phyloP scores from a whole-genome alignment of 352 stramenopile genomes.

The Aphanomyces stellatus region DNA sequence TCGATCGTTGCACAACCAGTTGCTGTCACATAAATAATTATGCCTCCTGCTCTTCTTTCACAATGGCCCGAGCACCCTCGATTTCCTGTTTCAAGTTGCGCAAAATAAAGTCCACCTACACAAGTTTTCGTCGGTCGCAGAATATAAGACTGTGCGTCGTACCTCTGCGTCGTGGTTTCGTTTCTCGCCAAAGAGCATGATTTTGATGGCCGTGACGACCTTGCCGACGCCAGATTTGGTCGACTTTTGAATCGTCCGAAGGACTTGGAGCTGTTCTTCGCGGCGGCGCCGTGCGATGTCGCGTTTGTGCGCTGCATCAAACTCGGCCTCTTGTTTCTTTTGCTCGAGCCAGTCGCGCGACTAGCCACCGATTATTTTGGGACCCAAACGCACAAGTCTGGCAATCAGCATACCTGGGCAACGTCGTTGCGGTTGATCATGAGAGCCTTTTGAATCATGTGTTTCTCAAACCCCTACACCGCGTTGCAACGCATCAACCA shows the following conservation, averaged over 20 bases:
- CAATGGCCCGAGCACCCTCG: slow-evolving; percentile 5
- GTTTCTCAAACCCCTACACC: slow-evolving; percentile 15
- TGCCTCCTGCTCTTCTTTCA: not conserved
- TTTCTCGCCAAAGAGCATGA: slow-evolving; percentile 8
- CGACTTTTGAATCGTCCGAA: not conserved
- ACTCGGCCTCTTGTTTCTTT: slow-evolving; percentile 7
- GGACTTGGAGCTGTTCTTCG: slow-evolving; percentile 4
- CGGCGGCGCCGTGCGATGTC: not conserved
- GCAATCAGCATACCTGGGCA: slow-evolving; percentile 6
- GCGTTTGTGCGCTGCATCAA: not conserved
- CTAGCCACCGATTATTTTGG: not conserved
- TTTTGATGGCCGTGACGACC: slow-evolving; percentile 1
- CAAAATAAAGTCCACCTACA: slow-evolving; percentile 13
- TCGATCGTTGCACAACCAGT: too few relatives aligned
- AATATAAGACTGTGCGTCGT: not conserved
- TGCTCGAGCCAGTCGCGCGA: slow-evolving; percentile 9
- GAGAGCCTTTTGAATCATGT: slow-evolving; percentile 14
- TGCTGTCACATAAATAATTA: not conserved
- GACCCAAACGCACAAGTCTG: not conserved
- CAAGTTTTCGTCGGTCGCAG: not conserved
- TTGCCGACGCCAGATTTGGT: not conserved
- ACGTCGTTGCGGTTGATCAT: slow-evolving; percentile 15
- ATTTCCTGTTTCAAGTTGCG: slow-evolving; percentile 7
- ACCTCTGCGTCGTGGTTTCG: slow-evolving; percentile 13
- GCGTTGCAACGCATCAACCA: too few relatives aligned